Conservation (phyloP, 1,284 basidiomycete genomes). For the Stygiomarasmius scandens region DNA sequence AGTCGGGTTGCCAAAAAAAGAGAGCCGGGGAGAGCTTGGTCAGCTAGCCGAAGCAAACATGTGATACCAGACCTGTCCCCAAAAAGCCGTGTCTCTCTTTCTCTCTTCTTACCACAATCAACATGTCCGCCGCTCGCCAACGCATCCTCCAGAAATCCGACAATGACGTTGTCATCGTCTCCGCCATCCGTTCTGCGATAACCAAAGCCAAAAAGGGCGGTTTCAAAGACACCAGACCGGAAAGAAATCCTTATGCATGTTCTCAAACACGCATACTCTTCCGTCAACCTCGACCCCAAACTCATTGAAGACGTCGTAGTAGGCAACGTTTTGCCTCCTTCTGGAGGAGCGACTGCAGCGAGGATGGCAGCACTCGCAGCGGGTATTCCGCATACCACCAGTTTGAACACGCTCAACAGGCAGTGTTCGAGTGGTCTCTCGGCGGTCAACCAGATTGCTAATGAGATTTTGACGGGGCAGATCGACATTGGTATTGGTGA, state of each 20-base stretch:
- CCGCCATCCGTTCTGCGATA: constrained; percentile 86
- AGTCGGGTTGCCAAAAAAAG: too few relatives aligned
- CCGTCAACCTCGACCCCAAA: constrained; percentile 72
- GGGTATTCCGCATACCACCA: constrained; percentile 83
- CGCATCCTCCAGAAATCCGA: constrained; percentile 45
- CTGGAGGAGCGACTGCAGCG: constrained; percentile 88
- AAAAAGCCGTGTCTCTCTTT: too few relatives aligned
- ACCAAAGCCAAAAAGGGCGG: constrained; percentile 93
- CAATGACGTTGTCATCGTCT: constrained; percentile 90
- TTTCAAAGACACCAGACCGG: constrained; percentile 92
- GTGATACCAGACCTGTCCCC: too few relatives aligned
- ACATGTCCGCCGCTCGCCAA: constrained; percentile 23
- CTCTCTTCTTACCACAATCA: constrained; percentile 4
- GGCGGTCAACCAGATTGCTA: constrained; percentile 89
- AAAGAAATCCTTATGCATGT: constrained; percentile 88
- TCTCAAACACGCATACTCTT: constrained; percentile 72
- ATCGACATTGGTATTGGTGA: constrained; percentile 92
- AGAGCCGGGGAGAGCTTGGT: too few relatives aligned
- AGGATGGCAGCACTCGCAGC: constrained; percentile 94
- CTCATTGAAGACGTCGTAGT: constrained; percentile 90
- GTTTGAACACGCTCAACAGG: constrained; percentile 90
- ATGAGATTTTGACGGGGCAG: constrained; percentile 81
- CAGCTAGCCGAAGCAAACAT: too few relatives aligned
- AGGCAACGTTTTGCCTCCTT: constrained; percentile 93
- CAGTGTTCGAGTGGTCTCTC: constrained; percentile 95